Percentiles rank a stretch among this genome's conserved stretches.
Evolutionary conservation across 805 yeast species (phyloP).

Genomic region (Alloascoidea hylecoeti): DNA sequence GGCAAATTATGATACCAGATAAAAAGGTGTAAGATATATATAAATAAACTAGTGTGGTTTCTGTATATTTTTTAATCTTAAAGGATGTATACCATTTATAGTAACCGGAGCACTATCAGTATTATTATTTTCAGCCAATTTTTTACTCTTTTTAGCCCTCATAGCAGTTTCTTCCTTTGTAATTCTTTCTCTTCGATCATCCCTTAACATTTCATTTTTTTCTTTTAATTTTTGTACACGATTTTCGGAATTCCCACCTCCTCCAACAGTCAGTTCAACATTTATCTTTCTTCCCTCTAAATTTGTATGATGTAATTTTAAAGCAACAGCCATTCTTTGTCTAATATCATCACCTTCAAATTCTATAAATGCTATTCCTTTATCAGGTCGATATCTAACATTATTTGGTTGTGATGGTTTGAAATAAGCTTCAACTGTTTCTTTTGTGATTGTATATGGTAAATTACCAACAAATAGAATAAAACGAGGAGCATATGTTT

Average conservation of each 20-base stretch:
- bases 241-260: slow-evolving; percentile 79
- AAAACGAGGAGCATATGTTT: slow-evolving; percentile 42
- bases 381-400: slow-evolving; percentile 67
- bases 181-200: slow-evolving; percentile 51
- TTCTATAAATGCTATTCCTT: slow-evolving; percentile 88
- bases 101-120: slow-evolving; percentile 2
- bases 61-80: not conserved
- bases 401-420: slow-evolving; percentile 58
- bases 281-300: slow-evolving; percentile 69
- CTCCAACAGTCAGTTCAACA: slow-evolving; percentile 95
- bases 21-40: too few species aligned
- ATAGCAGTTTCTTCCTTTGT: slow-evolving; percentile 28
- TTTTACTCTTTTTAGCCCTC: slow-evolving; percentile 19
- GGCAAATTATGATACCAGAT: too few species aligned
- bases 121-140: slow-evolving; percentile 6
- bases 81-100: not conserved
- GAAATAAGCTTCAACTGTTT: slow-evolving; percentile 59
- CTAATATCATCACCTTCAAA: slow-evolving; percentile 60
- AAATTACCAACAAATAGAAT: slow-evolving; percentile 84
- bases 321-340: slow-evolving; percentile 70
- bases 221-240: slow-evolving; percentile 48
- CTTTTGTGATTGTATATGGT: slow-evolving; percentile 55
- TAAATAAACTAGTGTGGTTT: too few species aligned
- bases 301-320: slow-evolving; percentile 67
- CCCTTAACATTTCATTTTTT: slow-evolving; percentile 64